Evolutionary conservation across 805 yeast genomes (phyloP), one percentile per base, ranked within the genome.

Genomic region (Metschnikowia santaceciliae): DNA sequence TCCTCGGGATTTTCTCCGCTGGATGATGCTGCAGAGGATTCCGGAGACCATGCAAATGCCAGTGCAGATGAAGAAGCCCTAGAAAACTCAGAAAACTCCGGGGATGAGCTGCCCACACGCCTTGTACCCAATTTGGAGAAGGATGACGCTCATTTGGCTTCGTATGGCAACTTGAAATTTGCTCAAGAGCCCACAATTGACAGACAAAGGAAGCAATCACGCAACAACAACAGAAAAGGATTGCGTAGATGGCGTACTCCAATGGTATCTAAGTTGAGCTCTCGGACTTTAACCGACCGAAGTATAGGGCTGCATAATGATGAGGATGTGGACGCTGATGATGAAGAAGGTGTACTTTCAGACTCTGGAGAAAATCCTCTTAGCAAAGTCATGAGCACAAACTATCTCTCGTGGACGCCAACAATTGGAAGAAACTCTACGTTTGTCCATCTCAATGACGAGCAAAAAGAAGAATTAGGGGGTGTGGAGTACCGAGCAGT

Each of bases 401-500:
- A 80, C 51, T 94, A 91, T 60, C 71, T 92, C 22, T 90, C 97
- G 0, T 90, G 96, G 89, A 79, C 79, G 32, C 97, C 98, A 2
- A 88, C 94, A 0, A 79, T 94, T 34, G 98, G 97, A 10, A 79
- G 97, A 66, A 94, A 94, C 67, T 92, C 98, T 0, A 85, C 91
- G 0, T 94, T 94, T 73, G 86, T 90, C 2, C 86, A 86, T 14
- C 67, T 94, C 40, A 82, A 89, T 2, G 88, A 83, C 35, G 84
- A 79, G 22, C 98, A 94, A 66, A 90, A 89, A 61, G 95, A 88
- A 52, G 99, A 94, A 65, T 71, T 94, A 36, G 99, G 99, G 36
- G 99, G 99, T 46, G 97, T 94, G 14, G 99, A 94, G 63, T 94
- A 94, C 65, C 78, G 97, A 41, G 90, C 99, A 0, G 77, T 88